Evolutionary conservation across 257 asterid species (phyloP).

Genomic region (Rehmannia glutinosa): DNA sequence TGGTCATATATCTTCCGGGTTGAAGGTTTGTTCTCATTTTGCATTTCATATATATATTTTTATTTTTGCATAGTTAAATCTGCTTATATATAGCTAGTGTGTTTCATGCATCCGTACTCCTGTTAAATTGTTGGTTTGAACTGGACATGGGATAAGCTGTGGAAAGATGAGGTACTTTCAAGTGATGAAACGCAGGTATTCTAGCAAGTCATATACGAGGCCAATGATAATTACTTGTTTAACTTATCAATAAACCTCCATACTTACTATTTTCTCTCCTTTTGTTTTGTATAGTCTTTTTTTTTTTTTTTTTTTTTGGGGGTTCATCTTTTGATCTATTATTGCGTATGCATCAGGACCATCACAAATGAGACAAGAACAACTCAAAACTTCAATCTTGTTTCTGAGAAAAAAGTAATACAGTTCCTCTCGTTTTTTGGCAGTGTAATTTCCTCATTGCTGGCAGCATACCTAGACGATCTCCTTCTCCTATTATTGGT

Average conservation of each 20-base stretch:
- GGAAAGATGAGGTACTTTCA: no score
- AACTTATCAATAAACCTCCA: no score
- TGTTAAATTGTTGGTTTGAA: no score
- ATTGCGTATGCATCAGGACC: no score
- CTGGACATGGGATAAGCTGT: no score
- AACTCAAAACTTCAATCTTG: not conserved
- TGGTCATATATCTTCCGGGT: not conserved
- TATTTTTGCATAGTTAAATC: not conserved
- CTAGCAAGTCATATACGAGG: no score
- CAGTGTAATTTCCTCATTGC: conserved; percentile 9
- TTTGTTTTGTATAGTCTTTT: not conserved
- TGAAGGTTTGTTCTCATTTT: conserved; percentile 1
- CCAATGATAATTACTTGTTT: no score
- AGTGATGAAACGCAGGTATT: no score
- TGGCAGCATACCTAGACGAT: conserved; percentile 3
- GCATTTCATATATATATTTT: not conserved
- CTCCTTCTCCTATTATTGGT: conserved; percentile 3
- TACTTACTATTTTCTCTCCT: no score
- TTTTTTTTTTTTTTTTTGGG: not conserved
- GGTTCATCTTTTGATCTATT: not conserved
- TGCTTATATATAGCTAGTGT: not conserved
- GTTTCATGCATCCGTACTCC: not conserved
- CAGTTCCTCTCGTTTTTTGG: not conserved
- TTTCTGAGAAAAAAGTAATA: not conserved
- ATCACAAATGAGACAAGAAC: conserved; percentile 1